These are phyloP conservation scores for Talaromyces funiculosus DNA, from an alignment of 2,329 filamentous ascomycete species.

Conservation along the genomic window DNA sequence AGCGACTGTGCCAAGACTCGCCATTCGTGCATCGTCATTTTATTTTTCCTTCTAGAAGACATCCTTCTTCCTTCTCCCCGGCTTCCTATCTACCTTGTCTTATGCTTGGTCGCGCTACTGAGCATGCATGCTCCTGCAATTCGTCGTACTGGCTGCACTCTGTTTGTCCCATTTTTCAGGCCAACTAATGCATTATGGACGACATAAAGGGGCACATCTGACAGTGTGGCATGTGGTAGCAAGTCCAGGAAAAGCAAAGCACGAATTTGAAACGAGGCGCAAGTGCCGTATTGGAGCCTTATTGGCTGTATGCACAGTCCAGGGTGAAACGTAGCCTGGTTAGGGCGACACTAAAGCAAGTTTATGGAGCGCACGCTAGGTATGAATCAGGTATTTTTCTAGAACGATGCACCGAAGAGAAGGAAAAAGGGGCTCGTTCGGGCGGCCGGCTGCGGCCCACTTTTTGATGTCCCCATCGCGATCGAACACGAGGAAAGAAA, in stretches of 20 bases:
- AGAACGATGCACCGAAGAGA: neutral
- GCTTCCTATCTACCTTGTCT: neutral
- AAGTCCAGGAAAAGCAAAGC: neutral
- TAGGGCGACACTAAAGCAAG: neutral
- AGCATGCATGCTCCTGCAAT: neutral
- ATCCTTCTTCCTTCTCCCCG: neutral
- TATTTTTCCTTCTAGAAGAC: neutral
- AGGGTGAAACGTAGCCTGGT: conserved; percentile 8
- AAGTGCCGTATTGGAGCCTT: neutral
- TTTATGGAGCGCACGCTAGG: neutral
- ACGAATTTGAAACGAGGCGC: conserved; percentile 5
- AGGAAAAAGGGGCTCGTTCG: neutral
- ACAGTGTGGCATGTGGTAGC: too few species aligned
- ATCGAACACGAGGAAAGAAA: neutral
- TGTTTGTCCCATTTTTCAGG: too few species aligned
- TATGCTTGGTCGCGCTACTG: neutral
- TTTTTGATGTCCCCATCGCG: neutral
- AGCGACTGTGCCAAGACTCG: neutral
- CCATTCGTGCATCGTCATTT: neutral
- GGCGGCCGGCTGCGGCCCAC: neutral
- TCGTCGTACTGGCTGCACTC: neutral
- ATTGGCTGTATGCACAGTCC: neutral
- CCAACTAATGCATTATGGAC: neutral
- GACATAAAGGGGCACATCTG: neutral
- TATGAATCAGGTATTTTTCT: conserved; percentile 9